phyloP scores from a whole-genome alignment of 495 filamentous ascomycete genomes.

The Aspergillus nanangensis region DNA sequence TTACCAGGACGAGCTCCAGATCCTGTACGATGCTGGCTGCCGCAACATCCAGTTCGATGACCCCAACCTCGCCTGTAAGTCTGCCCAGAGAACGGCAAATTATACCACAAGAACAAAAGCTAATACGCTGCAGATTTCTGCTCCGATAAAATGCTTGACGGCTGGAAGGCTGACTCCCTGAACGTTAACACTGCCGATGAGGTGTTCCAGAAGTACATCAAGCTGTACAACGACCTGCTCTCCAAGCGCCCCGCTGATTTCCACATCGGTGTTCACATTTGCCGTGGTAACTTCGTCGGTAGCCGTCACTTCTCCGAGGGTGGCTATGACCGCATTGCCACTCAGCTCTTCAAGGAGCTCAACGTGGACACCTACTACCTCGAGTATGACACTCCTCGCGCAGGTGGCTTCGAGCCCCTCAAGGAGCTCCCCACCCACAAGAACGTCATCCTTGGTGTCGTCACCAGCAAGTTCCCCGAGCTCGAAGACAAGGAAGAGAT shows the following conservation, averaged over 20 bases:
- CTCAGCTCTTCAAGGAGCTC: constrained; percentile 71
- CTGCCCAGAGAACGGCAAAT: background rate
- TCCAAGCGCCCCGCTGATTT: constrained; percentile 59
- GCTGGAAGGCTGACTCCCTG: constrained; percentile 54
- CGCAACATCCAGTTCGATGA: constrained; percentile 74
- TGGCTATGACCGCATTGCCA: constrained; percentile 74
- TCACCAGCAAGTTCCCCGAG: constrained; percentile 68
- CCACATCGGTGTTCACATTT: constrained; percentile 74
- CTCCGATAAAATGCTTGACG: constrained; percentile 67
- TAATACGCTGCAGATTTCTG: constrained; percentile 58
- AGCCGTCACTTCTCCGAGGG: constrained; percentile 77
- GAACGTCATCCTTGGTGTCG: constrained; percentile 71
- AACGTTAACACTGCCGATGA: constrained; percentile 57
- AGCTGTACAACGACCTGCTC: constrained; percentile 71
- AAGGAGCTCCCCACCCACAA: constrained; percentile 66
- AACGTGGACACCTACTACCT: constrained; percentile 78
- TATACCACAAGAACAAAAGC: background rate
- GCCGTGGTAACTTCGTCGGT: constrained; percentile 77
- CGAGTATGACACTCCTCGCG: constrained; percentile 73
- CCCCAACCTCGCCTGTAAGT: constrained; percentile 69
- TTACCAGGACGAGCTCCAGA: constrained; percentile 61
- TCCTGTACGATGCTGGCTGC: constrained; percentile 64
- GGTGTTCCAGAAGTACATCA: constrained; percentile 70
- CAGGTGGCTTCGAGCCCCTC: constrained; percentile 76
- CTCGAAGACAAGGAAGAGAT: constrained; percentile 72